These are phyloP conservation scores for Venturia nashicola DNA, from an alignment of 2,329 filamentous ascomycete genomes.

Conservation along the genomic window DNA sequence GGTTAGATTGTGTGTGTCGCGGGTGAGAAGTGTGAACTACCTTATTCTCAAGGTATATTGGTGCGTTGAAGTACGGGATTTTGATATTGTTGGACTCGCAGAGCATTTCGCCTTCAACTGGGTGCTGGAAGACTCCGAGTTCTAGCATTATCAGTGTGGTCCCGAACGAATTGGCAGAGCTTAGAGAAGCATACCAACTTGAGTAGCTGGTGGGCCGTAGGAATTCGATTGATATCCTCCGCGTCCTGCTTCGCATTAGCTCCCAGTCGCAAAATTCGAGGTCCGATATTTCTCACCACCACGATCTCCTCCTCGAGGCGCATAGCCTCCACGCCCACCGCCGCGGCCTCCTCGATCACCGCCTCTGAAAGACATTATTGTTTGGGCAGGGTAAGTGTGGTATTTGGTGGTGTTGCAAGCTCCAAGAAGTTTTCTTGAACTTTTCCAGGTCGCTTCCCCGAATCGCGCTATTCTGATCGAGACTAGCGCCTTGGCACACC, in stretches of 20 bases:
- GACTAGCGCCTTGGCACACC: background rate
- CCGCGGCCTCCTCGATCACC: constrained; percentile 38
- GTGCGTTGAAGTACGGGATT: constrained; percentile 97
- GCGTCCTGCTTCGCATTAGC: constrained; percentile 6
- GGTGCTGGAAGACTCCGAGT: constrained; percentile 89
- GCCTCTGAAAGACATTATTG: constrained; percentile 50
- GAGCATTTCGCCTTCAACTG: constrained; percentile 94
- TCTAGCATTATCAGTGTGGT: constrained; percentile 38
- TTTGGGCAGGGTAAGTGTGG: background rate
- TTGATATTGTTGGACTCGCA: constrained; percentile 92
- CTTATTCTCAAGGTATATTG: constrained; percentile 98
- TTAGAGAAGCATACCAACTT: constrained; percentile 6
- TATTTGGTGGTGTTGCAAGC: background rate
- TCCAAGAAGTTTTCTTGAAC: background rate
- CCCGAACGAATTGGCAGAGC: background rate
- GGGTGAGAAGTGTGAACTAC: constrained; percentile 28
- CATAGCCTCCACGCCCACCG: constrained; percentile 28
- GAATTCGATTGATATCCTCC: constrained; percentile 10
- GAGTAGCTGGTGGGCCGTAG: constrained; percentile 7
- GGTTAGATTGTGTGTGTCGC: constrained; percentile 15
- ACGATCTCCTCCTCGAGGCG: constrained; percentile 2
- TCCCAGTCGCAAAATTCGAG: background rate
- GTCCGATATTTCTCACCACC: background rate
- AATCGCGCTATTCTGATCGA: background rate
- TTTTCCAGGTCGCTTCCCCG: background rate